Evolutionary conservation across 257 asterid species (phyloP), one percentile per base, ranked within the genome.

Genomic region (Gentiana straminea): DNA sequence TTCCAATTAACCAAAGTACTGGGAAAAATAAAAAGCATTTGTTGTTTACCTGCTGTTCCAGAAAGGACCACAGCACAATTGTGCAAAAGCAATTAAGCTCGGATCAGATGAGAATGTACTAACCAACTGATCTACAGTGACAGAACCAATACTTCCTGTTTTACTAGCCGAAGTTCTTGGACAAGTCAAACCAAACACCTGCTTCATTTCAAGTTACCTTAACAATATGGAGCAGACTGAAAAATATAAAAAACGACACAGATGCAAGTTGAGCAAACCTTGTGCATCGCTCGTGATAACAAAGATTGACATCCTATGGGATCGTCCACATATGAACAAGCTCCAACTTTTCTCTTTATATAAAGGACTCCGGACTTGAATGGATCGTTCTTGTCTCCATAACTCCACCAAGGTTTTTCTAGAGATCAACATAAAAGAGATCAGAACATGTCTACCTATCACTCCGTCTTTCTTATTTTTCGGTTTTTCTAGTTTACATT

Each of bases 271-370:
- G 67, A 54, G 65, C 38, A 35, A 56, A 87, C 96, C 86, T 87
- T 91, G 78, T 91, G 97, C 84, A 91, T 87, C 55, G 98, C 89
- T 66, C 95, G 84, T 67, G 97, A 91, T 56, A 91, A 72, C 72
- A 91, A 70, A 39, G 98, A 91, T 69, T 85, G 98, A 69, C 95
- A 83, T 72, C 98, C 98, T 47, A 82, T 79, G 43, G 95, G 98
- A 75, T 91, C 98, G 75, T 91, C 97, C 43, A 80, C 94, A 71
- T 91, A 91, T 45, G 97, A 85, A 70, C 97, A 85, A 13, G 94
- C 89, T 66, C 97, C 98, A 51, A 91, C 90, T 79, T 91, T 91
- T 71, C 98, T 86, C 68, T 91, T 87, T 75, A 87, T 87, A 57
- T 83, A 87, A 46, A 91, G 73, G 41, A 85, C 79, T 66, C 98